Evolutionary conservation across 2,329 filamentous ascomycete species (phyloP).

Genomic region (Diaporthe sp.): DNA sequence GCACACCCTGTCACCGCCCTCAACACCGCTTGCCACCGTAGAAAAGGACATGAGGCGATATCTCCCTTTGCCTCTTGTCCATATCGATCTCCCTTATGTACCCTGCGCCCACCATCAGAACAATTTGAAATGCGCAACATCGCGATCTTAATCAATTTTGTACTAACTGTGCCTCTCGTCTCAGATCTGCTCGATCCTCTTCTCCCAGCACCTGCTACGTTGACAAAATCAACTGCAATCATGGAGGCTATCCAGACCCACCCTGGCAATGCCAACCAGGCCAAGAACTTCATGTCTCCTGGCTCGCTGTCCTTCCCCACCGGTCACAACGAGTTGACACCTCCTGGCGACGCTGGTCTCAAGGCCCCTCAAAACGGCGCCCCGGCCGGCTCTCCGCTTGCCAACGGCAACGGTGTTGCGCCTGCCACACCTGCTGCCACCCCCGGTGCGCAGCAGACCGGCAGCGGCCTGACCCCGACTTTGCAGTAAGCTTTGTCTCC

Average conservation of each 20-base stretch:
- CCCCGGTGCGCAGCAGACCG: conserved; percentile 84
- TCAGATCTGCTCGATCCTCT: conserved; percentile 48
- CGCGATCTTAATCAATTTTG: neutral
- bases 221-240: conserved; percentile 52
- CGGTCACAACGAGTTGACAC: conserved; percentile 85
- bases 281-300: conserved; percentile 94
- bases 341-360: conserved; percentile 81
- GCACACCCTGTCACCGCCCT: neutral
- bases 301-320: conserved; percentile 94
- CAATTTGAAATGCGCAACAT: too few species aligned
- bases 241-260: conserved; percentile 96
- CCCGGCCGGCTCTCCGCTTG: conserved; percentile 69
- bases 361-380: conserved; percentile 64
- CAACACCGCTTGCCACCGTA: conserved; percentile 25
- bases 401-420: conserved; percentile 83
- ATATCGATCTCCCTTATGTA: neutral
- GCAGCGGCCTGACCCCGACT: conserved; percentile 91
- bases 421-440: conserved; percentile 93
- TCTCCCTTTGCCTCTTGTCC: neutral
- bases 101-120: neutral
- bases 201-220: neutral
- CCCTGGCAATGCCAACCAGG: conserved; percentile 90
- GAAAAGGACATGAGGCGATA: conserved; percentile 1
- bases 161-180: conserved; percentile 16
- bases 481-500: conserved; percentile 88